phyloP scores from a whole-genome alignment of 2,329 filamentous ascomycete genomes.

The Fusarium fracticaudum region DNA sequence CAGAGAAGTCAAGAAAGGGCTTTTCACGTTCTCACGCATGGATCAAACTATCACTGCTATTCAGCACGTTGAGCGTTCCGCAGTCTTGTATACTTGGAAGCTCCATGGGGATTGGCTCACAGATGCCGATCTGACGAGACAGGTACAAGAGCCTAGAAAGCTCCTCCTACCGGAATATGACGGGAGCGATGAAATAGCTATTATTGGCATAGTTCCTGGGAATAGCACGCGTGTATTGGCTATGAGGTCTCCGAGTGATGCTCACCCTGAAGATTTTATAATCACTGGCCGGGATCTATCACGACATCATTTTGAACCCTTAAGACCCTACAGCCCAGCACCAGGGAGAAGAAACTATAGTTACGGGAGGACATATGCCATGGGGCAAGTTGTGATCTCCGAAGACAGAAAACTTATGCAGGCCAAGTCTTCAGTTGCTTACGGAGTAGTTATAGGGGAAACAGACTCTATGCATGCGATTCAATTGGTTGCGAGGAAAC shows the following conservation, averaged over 20 bases:
- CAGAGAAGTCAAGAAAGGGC: not conserved
- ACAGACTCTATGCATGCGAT: too few species aligned
- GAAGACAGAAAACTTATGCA: not conserved
- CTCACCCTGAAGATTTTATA: too few species aligned
- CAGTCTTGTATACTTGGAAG: not conserved
- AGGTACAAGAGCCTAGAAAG: not conserved
- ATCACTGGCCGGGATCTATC: not conserved
- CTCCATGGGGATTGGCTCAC: not conserved
- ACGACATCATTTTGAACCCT: too few species aligned
- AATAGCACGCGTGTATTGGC: not conserved
- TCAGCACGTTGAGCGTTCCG: too few species aligned
- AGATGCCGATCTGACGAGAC: not conserved
- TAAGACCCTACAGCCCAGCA: fast-evolving
- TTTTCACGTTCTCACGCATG: not conserved
- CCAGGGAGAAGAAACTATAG: not conserved
- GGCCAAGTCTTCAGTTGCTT: too few species aligned
- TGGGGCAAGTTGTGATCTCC: not conserved
- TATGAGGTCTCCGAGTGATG: not conserved
- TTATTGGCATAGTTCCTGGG: not conserved
- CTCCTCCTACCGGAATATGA: not conserved
- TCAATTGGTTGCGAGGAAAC: too few species aligned
- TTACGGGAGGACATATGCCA: not conserved
- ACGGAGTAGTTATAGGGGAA: not conserved
- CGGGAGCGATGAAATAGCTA: not conserved
- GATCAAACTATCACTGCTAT: not conserved